Evolutionary conservation across 345 rosid species (phyloP), one percentile per base, ranked within the genome.

Genomic region (Isatis tinctoria): DNA sequence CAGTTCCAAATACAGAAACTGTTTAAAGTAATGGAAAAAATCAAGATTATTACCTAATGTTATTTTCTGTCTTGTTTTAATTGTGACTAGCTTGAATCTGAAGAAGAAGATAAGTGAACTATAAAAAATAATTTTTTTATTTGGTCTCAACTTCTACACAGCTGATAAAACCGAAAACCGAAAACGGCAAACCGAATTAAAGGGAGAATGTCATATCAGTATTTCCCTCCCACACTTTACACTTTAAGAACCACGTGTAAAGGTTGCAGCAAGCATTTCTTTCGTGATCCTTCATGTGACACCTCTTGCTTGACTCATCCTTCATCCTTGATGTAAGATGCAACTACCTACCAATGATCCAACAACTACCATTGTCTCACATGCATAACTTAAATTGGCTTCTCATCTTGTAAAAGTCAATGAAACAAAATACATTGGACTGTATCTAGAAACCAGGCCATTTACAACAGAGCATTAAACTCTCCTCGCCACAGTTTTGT

Each of bases 241-340:
- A 51, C 47, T 43, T 18, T 3, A 7, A 53, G 4, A 2, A 65
- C 14, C 58, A 53, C 18, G 59, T 53, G 59, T 52, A 26, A 52
- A 24, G 58, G 12, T 52, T 24, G 54, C 24, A 49, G 7, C 56
- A 74, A 67, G 67, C 73, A 67, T n/a, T 47, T 48, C 4, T 59
- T 67, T 59, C 78, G 78, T 74, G 74, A 60, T 60, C 17, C 36
- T 74, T 74, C 51, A 74, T 37, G 60, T 57, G 66, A 57, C 66
- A 65, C 32, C 28, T 66, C 60, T 45, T 66, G 60, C 52, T 67
- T 74, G 61, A 28, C 40, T 74, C 78, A 67, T 59, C 28, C 8
- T 27, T 8, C 22, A 35, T 33, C 37, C 14, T 49, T 18, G 53
- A 48, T 48, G 53, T 49, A 10, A 49, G 56, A 49, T 20, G 28